Conservation (phyloP, 1,284 basidiomycete genomes). For the Grifola frondosa region DNA sequence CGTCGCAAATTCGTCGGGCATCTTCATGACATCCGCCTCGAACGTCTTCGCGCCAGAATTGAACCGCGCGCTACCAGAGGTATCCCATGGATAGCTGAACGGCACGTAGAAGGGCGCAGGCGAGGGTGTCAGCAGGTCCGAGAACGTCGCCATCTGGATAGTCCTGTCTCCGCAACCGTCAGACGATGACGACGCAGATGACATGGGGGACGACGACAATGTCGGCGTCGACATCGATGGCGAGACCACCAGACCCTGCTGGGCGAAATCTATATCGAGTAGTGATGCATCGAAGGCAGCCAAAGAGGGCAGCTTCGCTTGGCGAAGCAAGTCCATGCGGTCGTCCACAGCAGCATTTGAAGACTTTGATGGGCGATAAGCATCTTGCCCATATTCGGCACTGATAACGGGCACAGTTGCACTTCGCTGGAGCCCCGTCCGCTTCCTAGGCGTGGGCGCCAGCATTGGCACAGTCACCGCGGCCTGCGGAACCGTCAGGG, state of each 20-base stretch:
- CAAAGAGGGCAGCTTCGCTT: too few species aligned
- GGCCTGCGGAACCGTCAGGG: too few species aligned
- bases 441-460: slow-evolving; percentile 5
- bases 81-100: slow-evolving; percentile 10
- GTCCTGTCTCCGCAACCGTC: slow-evolving; percentile 34
- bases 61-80: slow-evolving; percentile 13
- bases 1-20: background rate
- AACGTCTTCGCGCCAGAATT: too few species aligned
- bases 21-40: background rate
- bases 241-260: slow-evolving; percentile 20
- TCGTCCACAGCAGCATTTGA: background rate
- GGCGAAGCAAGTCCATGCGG: too few species aligned
- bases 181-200: slow-evolving; percentile 29
- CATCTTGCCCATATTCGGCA: slow-evolving; percentile 4
- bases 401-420: slow-evolving; percentile 23
- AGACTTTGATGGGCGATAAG: slow-evolving; percentile 3
- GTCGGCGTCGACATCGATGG: slow-evolving; percentile 29
- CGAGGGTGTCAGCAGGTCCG: slow-evolving; percentile 25
- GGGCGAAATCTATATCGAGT: slow-evolving; percentile 6
- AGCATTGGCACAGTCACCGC: too few species aligned
- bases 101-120: slow-evolving; percentile 15
- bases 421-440: slow-evolving; percentile 21
- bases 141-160: slow-evolving; percentile 29
- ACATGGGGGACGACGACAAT: slow-evolving; percentile 31
- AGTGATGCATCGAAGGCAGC: slow-evolving; percentile 8